phyloP scores from a whole-genome alignment of 108 stramenopile species.

The Conticribra weissflogii region DNA sequence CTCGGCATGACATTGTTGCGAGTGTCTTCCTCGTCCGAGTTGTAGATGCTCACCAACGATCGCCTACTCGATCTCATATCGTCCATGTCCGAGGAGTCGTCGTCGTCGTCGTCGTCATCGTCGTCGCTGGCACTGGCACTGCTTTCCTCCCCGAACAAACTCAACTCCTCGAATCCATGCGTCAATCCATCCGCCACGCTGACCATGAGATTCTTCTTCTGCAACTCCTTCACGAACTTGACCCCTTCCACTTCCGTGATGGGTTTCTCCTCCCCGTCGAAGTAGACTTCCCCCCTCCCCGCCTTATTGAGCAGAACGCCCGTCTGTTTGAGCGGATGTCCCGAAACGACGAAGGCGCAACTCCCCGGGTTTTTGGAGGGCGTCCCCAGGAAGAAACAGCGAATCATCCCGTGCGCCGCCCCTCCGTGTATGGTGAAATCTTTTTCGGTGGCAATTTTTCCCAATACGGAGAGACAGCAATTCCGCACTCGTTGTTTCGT shows the following conservation, averaged over 20 bases:
- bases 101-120: not conserved
- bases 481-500: conserved; percentile 33
- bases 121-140: not conserved
- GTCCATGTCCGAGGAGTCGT: no score
- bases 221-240: conserved; percentile 7
- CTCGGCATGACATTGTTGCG: conserved; percentile 25
- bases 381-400: conserved; percentile 50
- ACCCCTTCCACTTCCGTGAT: conserved; percentile 42
- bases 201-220: not conserved
- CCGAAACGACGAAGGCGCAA: conserved; percentile 51
- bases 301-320: conserved; percentile 49
- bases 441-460: conserved; percentile 35
- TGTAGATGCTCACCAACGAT: no score
- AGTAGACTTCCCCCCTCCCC: conserved; percentile 40
- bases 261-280: conserved; percentile 35
- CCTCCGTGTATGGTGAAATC: conserved; percentile 53
- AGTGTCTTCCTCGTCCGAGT: no score
- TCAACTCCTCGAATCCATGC: no score
- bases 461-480: conserved; percentile 42
- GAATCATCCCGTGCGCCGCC: conserved; percentile 38
- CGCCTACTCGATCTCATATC: no score
- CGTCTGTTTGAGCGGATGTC: conserved; percentile 42
- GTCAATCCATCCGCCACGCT: no score
- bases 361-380: conserved; percentile 42
- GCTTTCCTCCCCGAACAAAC: no score